Percentiles rank a stretch among this genome's conserved stretches.
Conservation (phyloP, 1,139 yeast species). For the Protomyces lactucae-debilis region DNA sequence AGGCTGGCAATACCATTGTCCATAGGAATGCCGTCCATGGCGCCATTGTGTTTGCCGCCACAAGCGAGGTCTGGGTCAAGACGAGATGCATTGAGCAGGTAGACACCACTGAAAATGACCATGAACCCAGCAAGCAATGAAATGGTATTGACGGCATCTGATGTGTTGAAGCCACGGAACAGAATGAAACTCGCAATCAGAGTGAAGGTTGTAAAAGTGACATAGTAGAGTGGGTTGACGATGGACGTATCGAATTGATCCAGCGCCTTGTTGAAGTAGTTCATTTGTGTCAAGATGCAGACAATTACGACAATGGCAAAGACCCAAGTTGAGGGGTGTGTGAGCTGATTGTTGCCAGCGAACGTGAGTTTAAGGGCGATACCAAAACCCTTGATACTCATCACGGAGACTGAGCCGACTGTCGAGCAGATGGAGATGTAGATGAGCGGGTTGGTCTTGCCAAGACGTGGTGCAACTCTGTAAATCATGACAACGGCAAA, state of each 20-base stretch:
- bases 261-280: slow-evolving; percentile 85
- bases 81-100: slow-evolving; percentile 51
- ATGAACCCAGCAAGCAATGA: slow-evolving; percentile 84
- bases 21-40: slow-evolving; percentile 68
- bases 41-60: slow-evolving; percentile 48
- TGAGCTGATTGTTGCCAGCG: slow-evolving; percentile 83
- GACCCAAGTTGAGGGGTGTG: slow-evolving; percentile 76
- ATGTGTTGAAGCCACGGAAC: slow-evolving; percentile 81
- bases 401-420: slow-evolving; percentile 86
- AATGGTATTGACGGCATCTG: slow-evolving; percentile 72
- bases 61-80: slow-evolving; percentile 9
- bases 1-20: slow-evolving; percentile 82
- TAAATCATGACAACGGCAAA: slow-evolving; percentile 77
- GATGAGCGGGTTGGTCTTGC: slow-evolving; percentile 79
- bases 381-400: slow-evolving; percentile 91
- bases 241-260: slow-evolving; percentile 91
- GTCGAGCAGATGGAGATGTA: slow-evolving; percentile 85
- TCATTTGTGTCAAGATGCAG: slow-evolving; percentile 87
- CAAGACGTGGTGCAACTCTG: slow-evolving; percentile 75
- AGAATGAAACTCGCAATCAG: slow-evolving; percentile 79
- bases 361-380: slow-evolving; percentile 82
- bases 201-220: slow-evolving; percentile 85
- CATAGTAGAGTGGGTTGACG: slow-evolving; percentile 86
- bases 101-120: slow-evolving; percentile 83
- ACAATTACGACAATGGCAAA: slow-evolving; percentile 72